Evolutionary conservation across 768 basidiomycete genomes (phyloP), one percentile per base, ranked within the genome.

Genomic region (Russula lepida): DNA sequence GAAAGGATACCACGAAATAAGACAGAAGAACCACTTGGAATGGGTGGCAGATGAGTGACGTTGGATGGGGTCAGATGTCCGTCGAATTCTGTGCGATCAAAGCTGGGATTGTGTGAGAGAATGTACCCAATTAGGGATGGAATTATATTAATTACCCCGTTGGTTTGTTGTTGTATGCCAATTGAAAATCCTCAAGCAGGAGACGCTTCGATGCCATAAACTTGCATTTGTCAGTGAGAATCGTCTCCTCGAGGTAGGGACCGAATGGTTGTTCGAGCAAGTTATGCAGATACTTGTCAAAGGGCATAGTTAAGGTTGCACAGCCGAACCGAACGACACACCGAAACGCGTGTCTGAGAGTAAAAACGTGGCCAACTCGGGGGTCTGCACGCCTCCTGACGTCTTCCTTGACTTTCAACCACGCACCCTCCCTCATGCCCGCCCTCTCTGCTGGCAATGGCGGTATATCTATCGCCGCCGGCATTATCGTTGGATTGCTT

Each of bases 401-500:
- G 33, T 44, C 49, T 21, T 47, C 46, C 25, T 43, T 51, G 2
- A 41, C 23, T 46, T 25, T 33, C 27, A 39, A 41, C 51, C 30
- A 47, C 44, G 4, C 13, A 25, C 39, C 25, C 23, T 33, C 54
- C 32, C 37, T 54, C 66, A 71, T 71, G 70, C 53, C 67, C 60
- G 62, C 62, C 58, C 44, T 62, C 51, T 47, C 58, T 59, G 58
- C 59, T 39, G 64, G 63, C 57, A 65, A 71, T 53, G 56, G 68
- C 46, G 54, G 65, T 60, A 75, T 77, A 64, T 75, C 76, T 53
- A 75, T 78, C 54, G 74, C 74, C n/a, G 68, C 73, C 13, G 77
- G 77, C 21, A 78, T 78, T 60, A 69, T 69, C 50, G 76, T 85
- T 56, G 92, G 92, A 27, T 81, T 97, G 43, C 71, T 92, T 13